Percentiles rank a stretch among this genome's conserved stretches.
These are phyloP conservation scores for Herpetomonas samuelpessoai DNA, from an alignment of 208 protist genomes.

Conservation along the genomic window DNA sequence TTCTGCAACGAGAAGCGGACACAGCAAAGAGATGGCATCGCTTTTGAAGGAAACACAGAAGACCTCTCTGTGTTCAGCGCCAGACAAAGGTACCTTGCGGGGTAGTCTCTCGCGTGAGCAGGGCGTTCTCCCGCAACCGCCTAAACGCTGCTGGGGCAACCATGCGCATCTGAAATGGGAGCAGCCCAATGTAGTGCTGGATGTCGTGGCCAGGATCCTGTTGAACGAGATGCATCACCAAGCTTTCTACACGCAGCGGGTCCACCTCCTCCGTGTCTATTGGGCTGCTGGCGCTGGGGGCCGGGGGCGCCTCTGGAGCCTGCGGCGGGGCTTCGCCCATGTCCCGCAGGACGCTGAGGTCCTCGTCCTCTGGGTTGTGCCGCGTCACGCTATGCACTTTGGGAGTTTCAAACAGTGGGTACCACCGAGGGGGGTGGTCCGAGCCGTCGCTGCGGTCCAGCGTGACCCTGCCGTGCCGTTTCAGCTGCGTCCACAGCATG, in stretches of 20 bases:
- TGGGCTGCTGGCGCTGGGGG: too few relatives aligned
- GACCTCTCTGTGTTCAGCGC: too few relatives aligned
- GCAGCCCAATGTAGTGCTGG: conserved; percentile 62
- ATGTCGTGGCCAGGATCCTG: conserved; percentile 53
- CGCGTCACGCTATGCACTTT: conserved; percentile 43
- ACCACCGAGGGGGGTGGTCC: conserved; percentile 64
- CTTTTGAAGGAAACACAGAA: too few relatives aligned
- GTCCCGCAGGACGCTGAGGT: conserved; percentile 59
- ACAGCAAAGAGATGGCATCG: too few relatives aligned
- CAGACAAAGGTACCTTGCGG: conserved; percentile 71
- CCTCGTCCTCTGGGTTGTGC: conserved; percentile 74
- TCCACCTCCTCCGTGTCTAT: background rate
- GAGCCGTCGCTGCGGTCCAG: conserved; percentile 61
- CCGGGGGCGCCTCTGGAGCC: background rate
- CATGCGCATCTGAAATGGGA: conserved; percentile 34
- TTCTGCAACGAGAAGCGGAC: too few relatives aligned
- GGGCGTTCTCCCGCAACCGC: conserved; percentile 54
- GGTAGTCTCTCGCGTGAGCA: conserved; percentile 54
- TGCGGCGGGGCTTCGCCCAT: background rate
- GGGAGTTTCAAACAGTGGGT: conserved; percentile 56
- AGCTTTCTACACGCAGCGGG: conserved; percentile 32
- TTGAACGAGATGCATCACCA: conserved; percentile 50
- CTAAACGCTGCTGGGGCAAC: conserved; percentile 63
- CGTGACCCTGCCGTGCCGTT: conserved; percentile 69
- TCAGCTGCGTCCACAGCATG: conserved; percentile 75